These are phyloP conservation scores for Ascochyta pisi DNA, from an alignment of 2,329 filamentous ascomycete species.

Conservation along the genomic window DNA sequence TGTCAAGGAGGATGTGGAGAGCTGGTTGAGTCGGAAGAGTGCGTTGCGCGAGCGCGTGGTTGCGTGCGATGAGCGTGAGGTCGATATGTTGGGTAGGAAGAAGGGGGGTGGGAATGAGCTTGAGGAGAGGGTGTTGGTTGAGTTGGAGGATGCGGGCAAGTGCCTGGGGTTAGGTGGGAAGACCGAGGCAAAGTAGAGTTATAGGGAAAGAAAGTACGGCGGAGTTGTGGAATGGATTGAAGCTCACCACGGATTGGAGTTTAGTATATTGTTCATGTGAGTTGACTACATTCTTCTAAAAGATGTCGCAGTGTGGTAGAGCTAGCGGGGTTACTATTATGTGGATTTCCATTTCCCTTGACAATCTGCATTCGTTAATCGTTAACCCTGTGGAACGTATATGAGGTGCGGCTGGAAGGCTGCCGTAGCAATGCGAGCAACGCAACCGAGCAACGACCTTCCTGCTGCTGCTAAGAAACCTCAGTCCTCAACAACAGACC, in stretches of 20 bases:
- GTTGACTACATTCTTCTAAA: no score
- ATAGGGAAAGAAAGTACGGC: neutral
- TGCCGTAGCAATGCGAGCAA: no score
- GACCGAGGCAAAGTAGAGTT: constrained; percentile 15
- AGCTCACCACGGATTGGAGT: no score
- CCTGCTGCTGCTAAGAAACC: no score
- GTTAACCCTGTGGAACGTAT: no score
- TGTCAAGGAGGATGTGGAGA: constrained; percentile 83
- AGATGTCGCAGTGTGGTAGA: no score
- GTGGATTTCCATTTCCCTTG: no score
- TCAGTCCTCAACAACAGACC: constrained; percentile 15
- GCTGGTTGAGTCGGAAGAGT: constrained; percentile 74
- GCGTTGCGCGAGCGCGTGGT: constrained; percentile 75
- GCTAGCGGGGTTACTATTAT: no score
- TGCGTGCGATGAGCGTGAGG: constrained; percentile 75
- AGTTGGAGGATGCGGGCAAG: constrained; percentile 45
- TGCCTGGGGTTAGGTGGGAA: constrained; percentile 44
- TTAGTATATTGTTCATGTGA: no score
- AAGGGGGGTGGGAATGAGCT: constrained; percentile 62
- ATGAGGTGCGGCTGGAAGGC: no score
- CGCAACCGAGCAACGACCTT: no score
- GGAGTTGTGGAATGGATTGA: neutral
- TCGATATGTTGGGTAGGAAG: constrained; percentile 59
- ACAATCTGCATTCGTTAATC: no score
- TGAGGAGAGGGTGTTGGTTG: constrained; percentile 73